Percentiles rank a stretch among this genome's conserved stretches.
These are phyloP conservation scores for Magnusiomyces fungicola DNA, from an alignment of 1,139 yeast species.

Conservation along the genomic window DNA sequence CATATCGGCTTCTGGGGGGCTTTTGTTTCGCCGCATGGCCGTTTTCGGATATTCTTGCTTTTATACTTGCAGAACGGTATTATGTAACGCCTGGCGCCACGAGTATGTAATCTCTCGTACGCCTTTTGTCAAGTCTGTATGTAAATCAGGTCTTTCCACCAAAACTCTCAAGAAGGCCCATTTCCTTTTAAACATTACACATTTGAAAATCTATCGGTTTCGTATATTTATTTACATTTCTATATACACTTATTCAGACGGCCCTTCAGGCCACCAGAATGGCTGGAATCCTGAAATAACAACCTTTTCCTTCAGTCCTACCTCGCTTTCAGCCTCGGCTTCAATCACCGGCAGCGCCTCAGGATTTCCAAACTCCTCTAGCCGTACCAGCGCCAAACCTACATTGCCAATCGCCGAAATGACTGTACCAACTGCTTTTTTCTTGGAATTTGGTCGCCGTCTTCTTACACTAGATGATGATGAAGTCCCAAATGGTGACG, in stretches of 20 bases:
- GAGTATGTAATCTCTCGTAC: too few relatives aligned
- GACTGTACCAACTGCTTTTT: conserved; percentile 43
- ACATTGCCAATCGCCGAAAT: conserved; percentile 49
- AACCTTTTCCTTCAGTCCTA: conserved; percentile 25
- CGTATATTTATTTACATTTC: neutral
- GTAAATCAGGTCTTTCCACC: too few relatives aligned
- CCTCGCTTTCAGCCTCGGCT: conserved; percentile 23
- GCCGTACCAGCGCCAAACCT: conserved; percentile 57
- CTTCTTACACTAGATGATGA: too few relatives aligned
- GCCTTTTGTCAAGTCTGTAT: too few relatives aligned
- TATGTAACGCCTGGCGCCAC: too few relatives aligned
- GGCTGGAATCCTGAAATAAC: conserved; percentile 49
- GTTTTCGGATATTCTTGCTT: too few relatives aligned
- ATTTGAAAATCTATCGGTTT: neutral
- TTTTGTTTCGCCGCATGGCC: too few relatives aligned
- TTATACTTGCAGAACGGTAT: too few relatives aligned
- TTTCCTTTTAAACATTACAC: neutral
- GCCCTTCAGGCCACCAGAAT: conserved; percentile 54
- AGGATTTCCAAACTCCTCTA: conserved; percentile 40
- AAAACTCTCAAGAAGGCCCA: neutral
- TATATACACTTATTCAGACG: neutral
- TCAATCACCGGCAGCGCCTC: conserved; percentile 26
- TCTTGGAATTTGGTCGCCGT: too few relatives aligned
- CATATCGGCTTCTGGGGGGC: too few relatives aligned
- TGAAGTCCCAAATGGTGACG: conserved; percentile 28